These are phyloP conservation scores for Cordyceps militaris DNA, from an alignment of 2,329 filamentous ascomycete species.

Conservation along the genomic window DNA sequence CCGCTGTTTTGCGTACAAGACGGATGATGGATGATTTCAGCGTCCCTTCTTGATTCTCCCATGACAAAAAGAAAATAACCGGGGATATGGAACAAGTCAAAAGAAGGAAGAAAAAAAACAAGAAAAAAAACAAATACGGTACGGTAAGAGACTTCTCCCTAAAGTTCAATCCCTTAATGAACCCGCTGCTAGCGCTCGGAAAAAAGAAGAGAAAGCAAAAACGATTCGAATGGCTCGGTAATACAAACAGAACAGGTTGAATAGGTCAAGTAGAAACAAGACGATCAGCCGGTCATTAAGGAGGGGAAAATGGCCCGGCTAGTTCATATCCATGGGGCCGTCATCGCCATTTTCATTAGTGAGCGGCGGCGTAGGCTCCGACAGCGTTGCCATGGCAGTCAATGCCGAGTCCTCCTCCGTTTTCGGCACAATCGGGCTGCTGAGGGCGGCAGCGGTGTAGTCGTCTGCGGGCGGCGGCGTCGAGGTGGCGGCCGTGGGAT, in stretches of 20 bases:
- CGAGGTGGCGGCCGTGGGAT: constrained; percentile 4
- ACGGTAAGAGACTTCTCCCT: too few species aligned
- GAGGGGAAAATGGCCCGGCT: neutral
- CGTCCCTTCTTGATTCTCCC: neutral
- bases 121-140: neutral
- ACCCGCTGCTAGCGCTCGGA: too few species aligned
- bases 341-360: constrained; percentile 31
- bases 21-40: too few species aligned
- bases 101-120: neutral
- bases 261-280: neutral
- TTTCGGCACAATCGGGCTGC: constrained; percentile 22
- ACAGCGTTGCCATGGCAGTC: constrained; percentile 20
- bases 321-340: constrained; percentile 35
- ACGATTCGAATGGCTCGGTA: neutral
- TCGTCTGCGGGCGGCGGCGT: neutral
- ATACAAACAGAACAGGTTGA: neutral
- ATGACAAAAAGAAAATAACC: neutral
- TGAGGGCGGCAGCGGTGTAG: neutral
- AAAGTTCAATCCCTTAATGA: too few species aligned
- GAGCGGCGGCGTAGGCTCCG: constrained; percentile 33
- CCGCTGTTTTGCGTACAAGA: too few species aligned
- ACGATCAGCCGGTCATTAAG: neutral
- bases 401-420: constrained; percentile 25
- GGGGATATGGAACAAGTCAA: neutral
- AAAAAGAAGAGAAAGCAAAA: neutral